Percentiles rank a stretch among this genome's conserved stretches.
These are phyloP conservation scores for Sicyos baderoa DNA, from an alignment of 306 rosid species.

Conservation along the genomic window DNA sequence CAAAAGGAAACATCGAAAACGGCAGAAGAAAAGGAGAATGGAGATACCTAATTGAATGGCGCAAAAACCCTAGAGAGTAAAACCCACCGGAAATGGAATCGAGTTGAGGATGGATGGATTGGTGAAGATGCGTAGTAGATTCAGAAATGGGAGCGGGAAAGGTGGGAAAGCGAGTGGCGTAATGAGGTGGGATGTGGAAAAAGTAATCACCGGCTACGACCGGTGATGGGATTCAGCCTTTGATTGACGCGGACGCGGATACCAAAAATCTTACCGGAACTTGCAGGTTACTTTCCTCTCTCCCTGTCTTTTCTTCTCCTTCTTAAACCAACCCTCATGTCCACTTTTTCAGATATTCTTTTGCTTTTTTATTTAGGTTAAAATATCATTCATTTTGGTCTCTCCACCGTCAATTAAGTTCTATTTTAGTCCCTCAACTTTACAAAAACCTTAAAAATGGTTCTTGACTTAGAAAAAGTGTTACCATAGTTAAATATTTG, in stretches of 20 bases:
- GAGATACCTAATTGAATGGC: not conserved
- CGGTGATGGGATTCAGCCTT: not conserved
- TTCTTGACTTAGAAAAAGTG: too few relatives aligned
- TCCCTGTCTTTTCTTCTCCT: not conserved
- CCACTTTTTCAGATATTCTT: not conserved
- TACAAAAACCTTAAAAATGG: too few relatives aligned
- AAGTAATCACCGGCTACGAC: conserved; percentile 24
- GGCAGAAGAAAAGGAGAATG: not conserved
- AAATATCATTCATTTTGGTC: too few relatives aligned
- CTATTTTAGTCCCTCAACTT: too few relatives aligned
- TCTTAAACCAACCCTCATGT: not conserved
- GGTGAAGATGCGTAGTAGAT: too few relatives aligned
- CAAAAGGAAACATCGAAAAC: too few relatives aligned
- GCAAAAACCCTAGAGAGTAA: not conserved
- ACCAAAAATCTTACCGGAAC: conserved; percentile 20
- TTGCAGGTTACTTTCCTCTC: not conserved
- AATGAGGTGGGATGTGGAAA: conserved; percentile 14
- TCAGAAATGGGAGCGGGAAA: not conserved
- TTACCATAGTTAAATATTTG: too few relatives aligned
- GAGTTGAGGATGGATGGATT: not conserved
- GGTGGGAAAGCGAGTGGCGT: not conserved
- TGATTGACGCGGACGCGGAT: conserved; percentile 21
- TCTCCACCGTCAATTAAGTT: too few relatives aligned
- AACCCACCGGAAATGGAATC: not conserved
- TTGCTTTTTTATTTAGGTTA: too few relatives aligned